Evolutionary conservation across 2,329 filamentous ascomycete genomes (phyloP).

Genomic region (Sphaerulina musiva): DNA sequence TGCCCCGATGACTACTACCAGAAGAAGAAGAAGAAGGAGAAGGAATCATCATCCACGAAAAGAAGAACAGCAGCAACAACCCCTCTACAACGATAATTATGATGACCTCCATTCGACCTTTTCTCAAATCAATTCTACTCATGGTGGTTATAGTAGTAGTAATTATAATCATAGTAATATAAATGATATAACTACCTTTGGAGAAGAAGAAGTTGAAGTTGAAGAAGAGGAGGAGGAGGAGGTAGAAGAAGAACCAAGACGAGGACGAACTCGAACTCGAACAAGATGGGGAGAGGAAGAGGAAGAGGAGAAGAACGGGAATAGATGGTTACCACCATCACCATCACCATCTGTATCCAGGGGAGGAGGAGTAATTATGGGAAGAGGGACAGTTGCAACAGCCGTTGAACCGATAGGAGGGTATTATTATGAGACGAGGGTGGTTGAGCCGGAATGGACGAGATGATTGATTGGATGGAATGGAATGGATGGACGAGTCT

Average conservation of each 20-base stretch:
- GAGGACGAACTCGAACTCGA: conserved; percentile 4
- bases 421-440: conserved; percentile 3
- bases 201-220: conserved; percentile 8
- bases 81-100: too few relatives aligned
- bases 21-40: too few relatives aligned
- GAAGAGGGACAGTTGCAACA: not conserved
- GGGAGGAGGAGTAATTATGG: too few relatives aligned
- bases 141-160: not conserved
- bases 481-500: too few relatives aligned
- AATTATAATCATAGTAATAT: not conserved
- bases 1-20: too few relatives aligned
- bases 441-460: not conserved
- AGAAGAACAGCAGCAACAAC: too few relatives aligned
- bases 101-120: too few relatives aligned
- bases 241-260: too few relatives aligned
- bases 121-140: too few relatives aligned
- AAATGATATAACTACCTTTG: not conserved
- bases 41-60: too few relatives aligned
- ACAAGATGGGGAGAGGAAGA: conserved; percentile 5
- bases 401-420: not conserved
- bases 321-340: too few relatives aligned
- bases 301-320: not conserved
- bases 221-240: not conserved
- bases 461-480: too few relatives aligned
- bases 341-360: not conserved